Evolutionary conservation across 306 rosid species (phyloP), one percentile per base, ranked within the genome.

Genomic region (Cercis canadensis): DNA sequence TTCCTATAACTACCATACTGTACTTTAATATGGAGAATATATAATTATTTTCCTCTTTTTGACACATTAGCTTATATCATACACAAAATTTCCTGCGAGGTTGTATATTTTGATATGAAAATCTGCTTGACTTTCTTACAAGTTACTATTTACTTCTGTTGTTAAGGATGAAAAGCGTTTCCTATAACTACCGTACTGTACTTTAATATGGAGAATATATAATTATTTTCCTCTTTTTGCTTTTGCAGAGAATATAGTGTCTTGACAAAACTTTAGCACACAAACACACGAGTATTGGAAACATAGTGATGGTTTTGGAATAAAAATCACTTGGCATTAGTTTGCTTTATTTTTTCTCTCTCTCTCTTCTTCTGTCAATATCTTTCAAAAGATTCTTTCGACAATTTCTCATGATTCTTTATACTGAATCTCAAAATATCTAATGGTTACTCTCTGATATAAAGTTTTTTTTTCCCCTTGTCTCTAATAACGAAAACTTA

Each of bases 71-170:
- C 94, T 78, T 82, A 75, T 68, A 51, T 90, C 72, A 83, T 93
- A 47, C 85, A 90, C 59, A 88, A 86, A 86, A 86, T 90, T 50
- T 81, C 87, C 1, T 80, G 87, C 52, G 92, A 93, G 96, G 98
- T 93, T 57, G 9, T 52, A 5, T 5, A 37, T 18, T 21, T 49
- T 73, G 9, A 8, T 31, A 12, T 58, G 43, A 57, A 53, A 56
- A 54, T 49, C 39, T 67, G n/a, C 31, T 52, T 1, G 44, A 72
- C 62, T 40, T 78, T 74, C 44, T n/a, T n/a, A n/a, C n/a, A n/a
- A n/a, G n/a, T n/a, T 70, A 5, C 15, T 57, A 24, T 47, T 50
- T 57, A 3, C 51, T 19, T 16, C 63, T 57, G 43, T 62, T 66
- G 36, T n/a, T n/a, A 13, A 29, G 61, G 73, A 72, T 72, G 67